Evolutionary conservation across 768 basidiomycete species (phyloP).

Genomic region (Tulasnella sp.): DNA sequence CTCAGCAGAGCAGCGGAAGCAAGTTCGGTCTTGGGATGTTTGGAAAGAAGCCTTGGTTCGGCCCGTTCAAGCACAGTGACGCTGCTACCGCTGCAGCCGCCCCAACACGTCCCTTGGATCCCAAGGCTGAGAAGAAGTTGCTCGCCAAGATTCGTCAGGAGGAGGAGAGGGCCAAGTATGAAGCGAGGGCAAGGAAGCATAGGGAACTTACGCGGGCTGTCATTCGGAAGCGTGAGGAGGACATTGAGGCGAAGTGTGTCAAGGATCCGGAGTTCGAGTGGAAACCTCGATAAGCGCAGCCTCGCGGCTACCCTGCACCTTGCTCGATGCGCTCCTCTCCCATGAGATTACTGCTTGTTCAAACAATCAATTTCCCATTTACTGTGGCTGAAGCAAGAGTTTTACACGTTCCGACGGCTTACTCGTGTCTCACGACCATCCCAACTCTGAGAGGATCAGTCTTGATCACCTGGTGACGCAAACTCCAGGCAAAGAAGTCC

Average conservation of each 20-base stretch:
- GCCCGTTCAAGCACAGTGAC: slow-evolving; percentile 74
- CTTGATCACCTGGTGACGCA: no score
- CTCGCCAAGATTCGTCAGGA: slow-evolving; percentile 65
- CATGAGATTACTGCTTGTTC: no score
- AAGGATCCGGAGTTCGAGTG: slow-evolving; percentile 32
- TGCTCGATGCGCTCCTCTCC: no score
- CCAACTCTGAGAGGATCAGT: no score
- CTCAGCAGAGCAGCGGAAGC: slow-evolving; percentile 23
- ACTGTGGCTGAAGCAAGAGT: no score
- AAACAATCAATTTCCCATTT: no score
- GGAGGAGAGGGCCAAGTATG: slow-evolving; percentile 64
- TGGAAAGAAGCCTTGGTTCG: slow-evolving; percentile 67
- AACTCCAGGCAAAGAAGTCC: no score
- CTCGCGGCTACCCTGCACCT: no score
- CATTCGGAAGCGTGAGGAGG: slow-evolving; percentile 79
- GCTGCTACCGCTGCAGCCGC: slow-evolving; percentile 23
- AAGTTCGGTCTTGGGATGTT: slow-evolving; percentile 56
- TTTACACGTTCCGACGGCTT: no score
- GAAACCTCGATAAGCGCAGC: no score
- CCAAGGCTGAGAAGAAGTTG: slow-evolving; percentile 81
- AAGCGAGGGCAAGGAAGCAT: slow-evolving; percentile 1
- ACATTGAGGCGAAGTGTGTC: slow-evolving; percentile 43
- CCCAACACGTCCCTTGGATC: slow-evolving; percentile 51
- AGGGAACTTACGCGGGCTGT: slow-evolving; percentile 86
- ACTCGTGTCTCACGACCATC: no score